Evolutionary conservation across 305 asterid genomes (phyloP), one percentile per base, ranked within the genome.

Genomic region (Fraxinus paxiana): DNA sequence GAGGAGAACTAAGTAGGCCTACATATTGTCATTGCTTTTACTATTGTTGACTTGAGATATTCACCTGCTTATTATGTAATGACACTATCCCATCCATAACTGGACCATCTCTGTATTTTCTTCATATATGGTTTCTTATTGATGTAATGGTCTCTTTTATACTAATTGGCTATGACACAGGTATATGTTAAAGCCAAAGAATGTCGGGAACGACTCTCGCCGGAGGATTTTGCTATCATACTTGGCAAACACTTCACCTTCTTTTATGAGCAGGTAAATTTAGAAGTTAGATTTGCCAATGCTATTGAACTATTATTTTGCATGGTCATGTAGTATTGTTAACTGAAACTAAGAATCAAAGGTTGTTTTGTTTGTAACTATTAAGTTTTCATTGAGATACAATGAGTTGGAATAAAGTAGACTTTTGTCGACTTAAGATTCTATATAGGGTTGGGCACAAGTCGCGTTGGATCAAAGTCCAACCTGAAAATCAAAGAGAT

Each of bases 151-250:
- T 73, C 73, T 80, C 9, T 67, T 35, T 77, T 77, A 37, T 76
- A 17, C 38, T 82, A 43, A 77, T 59, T 81, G 54, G 79, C 34
- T 72, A 26, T 82, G 83, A 65, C 81, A 85, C 88, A 96, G 99
- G 98, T 96, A 6, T 96, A 96, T 86, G 97, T 89, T 76, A 96
- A 94, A 84, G 99, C 99, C 70, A 94, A 96, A 85, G 98, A 96
- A 85, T 91, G 95, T 77, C 75, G 87, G 73, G 85, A 90, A 77
- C 90, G 79, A 77, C 88, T 92, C 77, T 87, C 24, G 7, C 63
- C 63, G 37, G 99, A 96, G 92, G 95, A 88, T 28, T 94, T 96
- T 79, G 99, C 99, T 1, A 89, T 94, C 80, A 31, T 88, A 80
- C 99, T 96, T 77, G 98, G 97, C 76, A 90, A 89, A 82, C 98